Evolutionary conservation across 768 basidiomycete genomes (phyloP), one percentile per base, ranked within the genome.

Genomic region (Gautieria morchelliformis): DNA sequence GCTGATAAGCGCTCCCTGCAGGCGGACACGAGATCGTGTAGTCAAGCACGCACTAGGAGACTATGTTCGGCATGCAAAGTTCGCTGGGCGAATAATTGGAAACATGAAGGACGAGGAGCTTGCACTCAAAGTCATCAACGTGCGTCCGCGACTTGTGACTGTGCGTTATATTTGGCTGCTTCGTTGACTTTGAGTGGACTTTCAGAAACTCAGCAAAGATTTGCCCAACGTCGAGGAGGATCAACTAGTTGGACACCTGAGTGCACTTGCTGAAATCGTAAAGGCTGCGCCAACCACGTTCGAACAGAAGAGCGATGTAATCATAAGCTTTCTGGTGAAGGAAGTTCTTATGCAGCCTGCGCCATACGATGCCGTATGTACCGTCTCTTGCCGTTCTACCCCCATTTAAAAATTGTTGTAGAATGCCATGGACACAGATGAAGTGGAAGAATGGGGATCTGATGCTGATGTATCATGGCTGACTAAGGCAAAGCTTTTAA

Each of bases 211-310:
- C 50, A 72, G 81, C 14, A 74, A 77, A 2, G 68, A 65, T 3
- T 73, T 94, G 20, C 61, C 72, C 3, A 71, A 76, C 0, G 64
- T 73, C 0, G 77, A 78, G 0, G 78, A 83, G 37, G 24, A 49
- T 1, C 64, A 68, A 11, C 74, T 90, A 1, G 81, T 84, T 0
- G 79, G 89, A 0, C 81, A 85, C 59, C 72, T 89, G 1, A 77
- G 84, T 1, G 87, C 84, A 0, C 75, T 98, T 7, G 79, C 79
- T 0, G 87, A 96, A 65, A 69, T 96, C 27, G 84, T 88, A 0
- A 76, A 78, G 10, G 78, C 81, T 37, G 78, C 79, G 1, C 83
- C 85, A 0, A 78, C 81, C 15, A 80, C 82, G 3, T 93, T 97
- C 59, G 93, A 97, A 67, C 72, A 77, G 39, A 81, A 79, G 67